Conservation (phyloP, 2,329 filamentous ascomycete genomes). For the Ophiostoma piceae region DNA sequence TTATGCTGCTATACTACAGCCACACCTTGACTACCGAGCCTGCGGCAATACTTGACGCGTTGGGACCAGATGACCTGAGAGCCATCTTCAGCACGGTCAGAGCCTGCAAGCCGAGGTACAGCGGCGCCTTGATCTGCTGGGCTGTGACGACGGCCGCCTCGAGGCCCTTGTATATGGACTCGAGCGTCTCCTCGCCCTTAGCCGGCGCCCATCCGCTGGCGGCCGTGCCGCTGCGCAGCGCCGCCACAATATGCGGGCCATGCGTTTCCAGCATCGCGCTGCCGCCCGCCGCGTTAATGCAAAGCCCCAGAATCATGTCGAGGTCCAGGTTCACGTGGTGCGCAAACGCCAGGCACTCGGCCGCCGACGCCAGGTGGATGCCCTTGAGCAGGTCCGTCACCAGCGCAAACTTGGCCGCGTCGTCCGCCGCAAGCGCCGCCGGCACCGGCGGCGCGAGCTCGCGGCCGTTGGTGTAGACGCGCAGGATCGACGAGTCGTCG, state of each 20-base stretch:
- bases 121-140: conserved; percentile 39
- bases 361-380: conserved; percentile 42
- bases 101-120: conserved; percentile 40
- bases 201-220: conserved; percentile 27
- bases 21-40: conserved; percentile 31
- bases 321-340: conserved; percentile 40
- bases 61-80: conserved; percentile 26
- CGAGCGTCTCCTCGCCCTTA: conserved; percentile 30
- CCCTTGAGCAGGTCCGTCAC: conserved; percentile 40
- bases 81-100: conserved; percentile 37
- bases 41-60: conserved; percentile 22
- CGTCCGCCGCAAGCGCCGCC: neutral
- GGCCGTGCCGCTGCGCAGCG: conserved; percentile 32
- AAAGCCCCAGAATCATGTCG: conserved; percentile 43
- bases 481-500: conserved; percentile 42
- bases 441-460: neutral
- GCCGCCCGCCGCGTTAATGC: conserved; percentile 43
- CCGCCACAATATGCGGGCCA: conserved; percentile 39
- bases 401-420: conserved; percentile 26
- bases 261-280: conserved; percentile 37
- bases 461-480: conserved; percentile 41
- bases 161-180: conserved; percentile 33
- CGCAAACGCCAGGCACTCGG: conserved; percentile 42
- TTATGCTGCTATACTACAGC: conserved; percentile 12
- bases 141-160: conserved; percentile 40